Percentiles rank a stretch among this genome's conserved stretches.
These are phyloP conservation scores for Amylocystis lapponica DNA, from an alignment of 768 basidiomycete genomes.

Conservation along the genomic window DNA sequence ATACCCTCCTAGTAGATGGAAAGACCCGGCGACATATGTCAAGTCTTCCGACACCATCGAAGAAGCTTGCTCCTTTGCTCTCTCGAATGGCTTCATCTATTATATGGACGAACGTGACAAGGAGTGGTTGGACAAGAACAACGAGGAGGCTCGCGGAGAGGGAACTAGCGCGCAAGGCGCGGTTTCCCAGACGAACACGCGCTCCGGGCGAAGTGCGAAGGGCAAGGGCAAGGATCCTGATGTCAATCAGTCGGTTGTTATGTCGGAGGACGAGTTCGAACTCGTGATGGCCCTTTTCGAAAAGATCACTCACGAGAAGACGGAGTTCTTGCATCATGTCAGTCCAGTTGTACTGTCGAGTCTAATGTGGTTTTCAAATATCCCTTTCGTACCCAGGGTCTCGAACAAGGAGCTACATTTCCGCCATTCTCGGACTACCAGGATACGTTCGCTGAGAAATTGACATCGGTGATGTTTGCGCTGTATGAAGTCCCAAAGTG, in stretches of 20 bases:
- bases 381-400: conserved; percentile 40
- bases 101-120: conserved; percentile 96
- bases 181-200: conserved; percentile 47
- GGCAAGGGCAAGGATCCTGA: conserved; percentile 85
- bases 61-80: conserved; percentile 53
- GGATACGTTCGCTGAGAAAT: conserved; percentile 53
- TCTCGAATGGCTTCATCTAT: conserved; percentile 77
- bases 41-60: conserved; percentile 85
- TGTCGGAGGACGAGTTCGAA: conserved; percentile 92
- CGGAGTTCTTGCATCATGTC: conserved; percentile 87
- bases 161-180: conserved; percentile 78
- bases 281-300: conserved; percentile 94
- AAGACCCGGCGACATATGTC: conserved; percentile 72
- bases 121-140: conserved; percentile 91
- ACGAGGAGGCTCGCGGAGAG: conserved; percentile 79
- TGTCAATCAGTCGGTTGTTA: conserved; percentile 49
- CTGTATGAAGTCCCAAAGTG: conserved; percentile 60
- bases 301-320: conserved; percentile 83
- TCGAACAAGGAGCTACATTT: conserved; percentile 63
- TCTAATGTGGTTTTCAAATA: conserved; percentile 2
- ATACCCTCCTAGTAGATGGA: conserved; percentile 67
- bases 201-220: conserved; percentile 65
- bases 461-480: conserved; percentile 63
- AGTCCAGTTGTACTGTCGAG: conserved; percentile 25
- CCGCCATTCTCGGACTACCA: conserved; percentile 72